Evolutionary conservation across 768 basidiomycete species (phyloP).

Genomic region (Coprinopsis sp.): DNA sequence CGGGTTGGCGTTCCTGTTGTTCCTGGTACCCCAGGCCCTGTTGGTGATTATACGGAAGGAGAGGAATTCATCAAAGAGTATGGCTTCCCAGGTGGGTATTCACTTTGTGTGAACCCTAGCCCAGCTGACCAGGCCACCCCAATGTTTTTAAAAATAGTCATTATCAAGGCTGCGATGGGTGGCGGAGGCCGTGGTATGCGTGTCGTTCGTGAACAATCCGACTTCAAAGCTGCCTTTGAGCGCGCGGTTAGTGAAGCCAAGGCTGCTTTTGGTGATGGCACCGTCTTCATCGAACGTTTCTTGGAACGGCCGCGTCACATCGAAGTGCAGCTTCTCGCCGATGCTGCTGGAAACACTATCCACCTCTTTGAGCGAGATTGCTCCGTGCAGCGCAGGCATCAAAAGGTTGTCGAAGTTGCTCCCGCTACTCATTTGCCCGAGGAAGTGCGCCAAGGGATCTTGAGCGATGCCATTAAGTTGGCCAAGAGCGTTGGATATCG

Average conservation of each 20-base stretch:
- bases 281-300: constrained; percentile 98
- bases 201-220: constrained; percentile 90
- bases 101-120: not conserved
- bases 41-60: constrained; percentile 73
- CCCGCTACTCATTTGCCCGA: constrained; percentile 94
- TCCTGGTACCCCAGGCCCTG: constrained; percentile 96
- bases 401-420: constrained; percentile 98
- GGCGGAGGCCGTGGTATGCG: constrained; percentile 99
- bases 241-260: constrained; percentile 94
- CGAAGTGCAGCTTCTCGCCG: constrained; percentile 93
- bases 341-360: constrained; percentile 88
- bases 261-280: constrained; percentile 96
- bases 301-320: constrained; percentile 96
- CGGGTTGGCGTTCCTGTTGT: constrained; percentile 92
- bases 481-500: constrained; percentile 92
- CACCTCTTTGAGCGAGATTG: constrained; percentile 99
- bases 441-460: constrained; percentile 83
- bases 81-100: constrained; percentile 77
- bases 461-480: constrained; percentile 88
- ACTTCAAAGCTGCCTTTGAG: constrained; percentile 85
- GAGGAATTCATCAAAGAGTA: constrained; percentile 90
- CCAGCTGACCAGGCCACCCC: not conserved
- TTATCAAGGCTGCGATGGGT: constrained; percentile 99
- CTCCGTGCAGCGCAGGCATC: constrained; percentile 95
- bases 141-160: too few species aligned